A percentile compares a stretch with the other conserved stretches of the same genome.
These are phyloP conservation scores for Apiotrichum akiyoshidainum DNA, from an alignment of 1,284 basidiomycete species.

Conservation along the genomic window DNA sequence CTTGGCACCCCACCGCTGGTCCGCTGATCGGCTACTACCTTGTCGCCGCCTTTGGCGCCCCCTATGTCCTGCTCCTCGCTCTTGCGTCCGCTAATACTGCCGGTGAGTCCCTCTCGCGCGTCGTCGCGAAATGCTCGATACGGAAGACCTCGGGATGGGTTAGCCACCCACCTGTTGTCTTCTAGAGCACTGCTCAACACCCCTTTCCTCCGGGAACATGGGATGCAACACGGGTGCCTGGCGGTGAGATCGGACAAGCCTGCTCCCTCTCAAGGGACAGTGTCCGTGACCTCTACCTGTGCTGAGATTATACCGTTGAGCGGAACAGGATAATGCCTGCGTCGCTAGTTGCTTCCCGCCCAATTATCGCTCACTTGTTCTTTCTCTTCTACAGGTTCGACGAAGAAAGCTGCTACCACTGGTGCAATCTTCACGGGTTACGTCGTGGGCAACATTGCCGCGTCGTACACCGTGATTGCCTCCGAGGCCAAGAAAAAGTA, in stretches of 20 bases:
- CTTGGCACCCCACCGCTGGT: slow-evolving; percentile 51
- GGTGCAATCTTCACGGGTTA: slow-evolving; percentile 53
- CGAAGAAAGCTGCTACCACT: slow-evolving; percentile 52
- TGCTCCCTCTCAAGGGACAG: too few species aligned
- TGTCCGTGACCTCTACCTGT: slow-evolving; percentile 21
- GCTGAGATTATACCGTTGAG: slow-evolving; percentile 55
- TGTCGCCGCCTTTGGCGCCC: slow-evolving; percentile 53
- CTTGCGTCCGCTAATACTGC: slow-evolving; percentile 52
- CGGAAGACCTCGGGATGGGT: neutral
- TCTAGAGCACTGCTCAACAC: neutral
- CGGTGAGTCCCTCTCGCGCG: slow-evolving; percentile 22
- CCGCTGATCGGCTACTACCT: slow-evolving; percentile 56
- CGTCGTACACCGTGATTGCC: slow-evolving; percentile 47
- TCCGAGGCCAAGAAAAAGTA: slow-evolving; percentile 49
- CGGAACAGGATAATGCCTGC: slow-evolving; percentile 54
- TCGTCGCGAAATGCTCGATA: neutral
- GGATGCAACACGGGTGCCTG: slow-evolving; percentile 50
- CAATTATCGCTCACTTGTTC: neutral
- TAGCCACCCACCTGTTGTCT: neutral
- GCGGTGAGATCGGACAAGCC: slow-evolving; percentile 1
- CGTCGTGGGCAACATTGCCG: slow-evolving; percentile 48
- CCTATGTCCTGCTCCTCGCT: slow-evolving; percentile 53
- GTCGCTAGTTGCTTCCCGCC: slow-evolving; percentile 49
- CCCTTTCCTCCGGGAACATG: slow-evolving; percentile 16
- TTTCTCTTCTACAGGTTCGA: slow-evolving; percentile 32